Base-by-base conservation (phyloP, 2,329 filamentous ascomycete genomes). In the Botryotinia globosa region DNA sequence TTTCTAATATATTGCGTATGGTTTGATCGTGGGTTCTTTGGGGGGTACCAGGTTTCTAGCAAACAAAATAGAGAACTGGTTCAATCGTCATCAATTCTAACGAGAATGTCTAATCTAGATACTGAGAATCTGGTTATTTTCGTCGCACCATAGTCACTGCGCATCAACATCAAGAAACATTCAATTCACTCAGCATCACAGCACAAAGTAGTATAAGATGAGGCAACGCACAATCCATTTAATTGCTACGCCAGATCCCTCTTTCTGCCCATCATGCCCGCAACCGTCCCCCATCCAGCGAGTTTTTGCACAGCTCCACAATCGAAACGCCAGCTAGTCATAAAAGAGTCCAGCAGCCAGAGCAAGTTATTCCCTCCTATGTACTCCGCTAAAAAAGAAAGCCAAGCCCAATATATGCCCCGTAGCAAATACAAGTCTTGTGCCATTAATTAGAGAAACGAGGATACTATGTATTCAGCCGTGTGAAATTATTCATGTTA, bases 361-460 rank as follows among this genome's bases (percentile, higher is more conserved):
- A 68, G 65, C 48, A 68, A 68, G 37, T 42, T 32, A 42, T 56
- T 56, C 65, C 48, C 34, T 56, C 65, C 65, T 56, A 56, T 68
- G 48, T 56, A 68, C 65, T 42, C 65, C 65, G 65, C 65, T 32
- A 68, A 68, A 68, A 68, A 71, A 73, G 66, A 76, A 77, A 75
- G 75, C 77, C 74, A 72, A 59, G 71, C 71, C 69, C 70, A 72
- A 39, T 65, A 62, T 59, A 73, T 74, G 67, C 72, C 67, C 73
- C 48, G n/a, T 72, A 64, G 29, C 68, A 58, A 65, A 65, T 68
- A 63, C 66, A 70, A 72, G 42, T 68, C 65, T 65, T 45, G 68
- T 64, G 48, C 65, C 34, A 37, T 68, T 68, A 14, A 56, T 68
- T 68, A 68, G 34, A 58, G 37, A 56, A 48, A 71, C n/a, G 44